Conservation (phyloP, 371 early-diverging fungal genomes). For the Mortierella sp. region DNA sequence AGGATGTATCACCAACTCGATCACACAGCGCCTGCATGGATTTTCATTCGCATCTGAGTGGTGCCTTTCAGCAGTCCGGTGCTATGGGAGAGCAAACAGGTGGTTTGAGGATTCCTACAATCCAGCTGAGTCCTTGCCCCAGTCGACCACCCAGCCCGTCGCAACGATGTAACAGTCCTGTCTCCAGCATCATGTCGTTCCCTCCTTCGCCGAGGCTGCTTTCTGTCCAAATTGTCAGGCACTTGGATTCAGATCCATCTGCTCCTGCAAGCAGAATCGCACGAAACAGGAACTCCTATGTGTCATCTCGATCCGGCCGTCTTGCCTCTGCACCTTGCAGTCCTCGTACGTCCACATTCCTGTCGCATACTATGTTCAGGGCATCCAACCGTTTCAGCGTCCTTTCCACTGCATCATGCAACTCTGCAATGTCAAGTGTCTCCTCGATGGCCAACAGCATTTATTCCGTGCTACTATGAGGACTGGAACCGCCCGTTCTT, state of each 20-base stretch:
- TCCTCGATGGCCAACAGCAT: slow-evolving; percentile 33
- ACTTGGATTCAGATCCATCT: neutral
- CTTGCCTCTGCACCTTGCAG: neutral
- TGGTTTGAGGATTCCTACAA: too few species aligned
- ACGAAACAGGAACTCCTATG: neutral
- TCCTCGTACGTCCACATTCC: neutral
- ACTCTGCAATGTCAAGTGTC: slow-evolving; percentile 1
- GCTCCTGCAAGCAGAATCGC: neutral
- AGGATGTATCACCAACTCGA: too few species aligned
- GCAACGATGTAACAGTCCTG: neutral
- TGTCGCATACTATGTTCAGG: neutral
- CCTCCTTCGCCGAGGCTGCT: neutral
- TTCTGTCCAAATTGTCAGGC: neutral
- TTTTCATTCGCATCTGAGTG: too few species aligned
- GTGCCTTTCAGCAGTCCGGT: too few species aligned
- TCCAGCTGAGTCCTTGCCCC: neutral
- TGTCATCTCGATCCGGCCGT: neutral
- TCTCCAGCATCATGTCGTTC: neutral
- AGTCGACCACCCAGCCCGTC: neutral
- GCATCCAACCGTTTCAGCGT: neutral
- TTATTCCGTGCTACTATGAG: slow-evolving; percentile 34
- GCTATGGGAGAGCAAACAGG: too few species aligned
- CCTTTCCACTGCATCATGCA: neutral
- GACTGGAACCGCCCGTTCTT: slow-evolving; percentile 35
- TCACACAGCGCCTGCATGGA: too few species aligned